Base-by-base conservation (phyloP, 2,329 filamentous ascomycete genomes). In the Fusarium domesticum region DNA sequence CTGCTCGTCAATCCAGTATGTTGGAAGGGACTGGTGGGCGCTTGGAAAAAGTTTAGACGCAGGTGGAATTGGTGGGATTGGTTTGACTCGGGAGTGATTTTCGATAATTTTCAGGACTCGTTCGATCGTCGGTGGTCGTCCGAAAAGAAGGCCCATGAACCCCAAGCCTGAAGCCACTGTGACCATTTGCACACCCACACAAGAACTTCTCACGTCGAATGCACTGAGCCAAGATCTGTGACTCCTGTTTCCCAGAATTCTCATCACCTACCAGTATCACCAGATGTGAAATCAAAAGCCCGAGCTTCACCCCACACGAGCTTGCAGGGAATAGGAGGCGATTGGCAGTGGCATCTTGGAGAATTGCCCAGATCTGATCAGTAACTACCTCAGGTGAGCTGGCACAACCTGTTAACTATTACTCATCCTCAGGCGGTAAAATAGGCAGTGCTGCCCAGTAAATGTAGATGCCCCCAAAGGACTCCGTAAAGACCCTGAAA, bases 1-100 rank as follows among this genome's bases (percentile, higher is more conserved):
- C 41, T 52, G 43, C 44, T 57, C 37, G 51, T 48, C 49, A 54
- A 58, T 57, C 56, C 47, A 48, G 37, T 23, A 23, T 6, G 11
- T 23, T 23, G 20, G 20, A 23, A 23, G 20, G 11, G 20, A 6
- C 6, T 11, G 39, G 39, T 48, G 46, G 35, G 47, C 38, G 39
- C 20, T 23, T 23, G 47, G 33, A 43, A 47, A 39, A 44, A 48
- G 35, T 52, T 46, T 42, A 50, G 39, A 45, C 39, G 41, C 34
- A 49, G 37, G 31, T 31, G 36, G 15, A 11, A 28, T 16, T 19
- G 37, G 16, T 33, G 31, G 35, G 28, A 37, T 49, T 54, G 52
- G 43, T 38, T 50, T 40, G 45, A 50, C 53, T 50, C 47, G 31
- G 49, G 43, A 42, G 20, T 54, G 34, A 35, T 36, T 37, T 34